Percentiles rank a stretch among this genome's conserved stretches.
phyloP scores from a whole-genome alignment of 1,284 basidiomycete genomes.

The Ganoderma lucidum region DNA sequence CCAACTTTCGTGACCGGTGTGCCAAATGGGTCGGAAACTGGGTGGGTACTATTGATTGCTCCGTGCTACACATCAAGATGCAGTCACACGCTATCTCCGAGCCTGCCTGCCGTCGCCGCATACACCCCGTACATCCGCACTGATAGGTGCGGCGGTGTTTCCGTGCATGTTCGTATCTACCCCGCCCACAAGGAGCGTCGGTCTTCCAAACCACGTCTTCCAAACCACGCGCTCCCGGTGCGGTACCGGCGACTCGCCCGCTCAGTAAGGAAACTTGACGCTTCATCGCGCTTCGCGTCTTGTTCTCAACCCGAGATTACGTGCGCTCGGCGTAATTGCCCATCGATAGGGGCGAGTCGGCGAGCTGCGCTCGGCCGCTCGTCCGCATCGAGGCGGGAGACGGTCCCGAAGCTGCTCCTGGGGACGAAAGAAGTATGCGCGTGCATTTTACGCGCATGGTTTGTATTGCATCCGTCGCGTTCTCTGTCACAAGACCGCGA shows the following conservation, averaged over 20 bases:
- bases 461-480: background rate
- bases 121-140: background rate
- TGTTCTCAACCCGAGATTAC: constrained; percentile 27
- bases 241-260: constrained; percentile 31
- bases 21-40: constrained; percentile 90
- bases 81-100: constrained; percentile 7
- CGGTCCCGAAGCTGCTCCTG: background rate
- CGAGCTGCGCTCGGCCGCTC: constrained; percentile 21
- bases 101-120: no score
- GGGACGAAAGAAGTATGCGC: background rate
- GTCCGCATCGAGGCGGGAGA: constrained; percentile 5
- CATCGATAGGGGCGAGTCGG: constrained; percentile 28
- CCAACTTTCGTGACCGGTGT: constrained; percentile 92
- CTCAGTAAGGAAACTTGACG: constrained; percentile 30
- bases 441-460: background rate
- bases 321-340: constrained; percentile 24
- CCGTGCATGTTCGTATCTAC: background rate
- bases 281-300: constrained; percentile 20
- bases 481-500: constrained; percentile 30
- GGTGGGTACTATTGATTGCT: constrained; percentile 60
- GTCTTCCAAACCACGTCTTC: constrained; percentile 27
- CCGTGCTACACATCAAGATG: background rate
- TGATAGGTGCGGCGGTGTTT: background rate
- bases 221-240: constrained; percentile 28
- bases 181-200: constrained; percentile 6